Evolutionary conservation across 495 filamentous ascomycete species (phyloP), one percentile per base, ranked within the genome.

Genomic region (Penicillium lagena): DNA sequence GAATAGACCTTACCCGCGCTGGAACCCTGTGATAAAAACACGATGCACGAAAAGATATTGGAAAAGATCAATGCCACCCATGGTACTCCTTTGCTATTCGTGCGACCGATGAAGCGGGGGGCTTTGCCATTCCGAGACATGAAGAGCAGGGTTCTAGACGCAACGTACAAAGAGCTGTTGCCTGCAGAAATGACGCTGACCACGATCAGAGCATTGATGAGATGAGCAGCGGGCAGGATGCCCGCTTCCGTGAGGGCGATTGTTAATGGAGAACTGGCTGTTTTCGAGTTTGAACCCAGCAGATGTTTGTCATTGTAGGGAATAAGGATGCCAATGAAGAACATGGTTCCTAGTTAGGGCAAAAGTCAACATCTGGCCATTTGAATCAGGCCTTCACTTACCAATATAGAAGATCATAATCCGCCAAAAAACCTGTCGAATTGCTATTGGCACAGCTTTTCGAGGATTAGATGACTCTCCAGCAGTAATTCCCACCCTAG

Each of bases 311-410:
- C 75, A 47, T 77, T 65, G 40, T 71, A 74, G 32, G 77, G 75
- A n/a, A 90, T 67, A 13, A 89, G 71, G 12, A 90, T 75, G 12
- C 84, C 83, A 46, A 89, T 73, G 51, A 89, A 81, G 58, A 88
- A 80, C 29, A 90, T 59, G 2, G 58, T 60, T 14, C 62, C 64
- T 63, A 14, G 1, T 10, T 34, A 10, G 12, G 7, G 37, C 4
- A 40, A 47, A 29, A 35, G 14, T 15, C 27, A 9, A 4, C 12
- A 0, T 1, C 9, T 29, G 9, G 13, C 28, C 11, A 27, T 4
- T 7, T 1, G 13, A n/a, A 11, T 12, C 2, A 29, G 5, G 10
- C 0, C 8, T 29, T 7, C 10, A 70, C 46, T 68, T 73, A 44
- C 86, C 66, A 40, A 90, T 69, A 50, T 88, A 90, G 59, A 89